phyloP scores from a whole-genome alignment of 2,329 filamentous ascomycete species.

The Aspergillus latus region DNA sequence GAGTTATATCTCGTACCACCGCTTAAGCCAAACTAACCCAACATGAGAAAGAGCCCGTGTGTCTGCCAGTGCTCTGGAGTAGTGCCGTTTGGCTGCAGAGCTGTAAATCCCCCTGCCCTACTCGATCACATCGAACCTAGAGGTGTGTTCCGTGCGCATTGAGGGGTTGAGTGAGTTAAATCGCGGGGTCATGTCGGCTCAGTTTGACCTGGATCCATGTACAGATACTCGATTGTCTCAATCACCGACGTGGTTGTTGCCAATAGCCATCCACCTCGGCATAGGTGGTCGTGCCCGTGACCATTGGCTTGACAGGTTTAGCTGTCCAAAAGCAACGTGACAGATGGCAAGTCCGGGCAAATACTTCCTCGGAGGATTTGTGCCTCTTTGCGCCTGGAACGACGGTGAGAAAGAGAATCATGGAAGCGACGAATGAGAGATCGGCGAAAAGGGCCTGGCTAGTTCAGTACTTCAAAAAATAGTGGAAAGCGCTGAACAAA shows the following conservation, averaged over 20 bases:
- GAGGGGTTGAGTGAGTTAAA: slow-evolving; percentile 9
- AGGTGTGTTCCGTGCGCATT: slow-evolving; percentile 14
- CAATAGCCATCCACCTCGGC: not conserved
- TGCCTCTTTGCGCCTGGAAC: slow-evolving; percentile 7
- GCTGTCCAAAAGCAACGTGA: slow-evolving; percentile 15
- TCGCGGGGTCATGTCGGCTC: slow-evolving; percentile 8
- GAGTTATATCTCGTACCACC: not conserved
- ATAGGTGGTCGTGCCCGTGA: slow-evolving; percentile 1
- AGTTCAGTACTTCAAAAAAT: not conserved
- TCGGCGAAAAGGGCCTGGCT: slow-evolving; percentile 7
- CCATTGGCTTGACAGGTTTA: slow-evolving; percentile 7
- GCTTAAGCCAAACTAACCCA: slow-evolving; percentile 5
- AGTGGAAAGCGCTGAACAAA: not conserved
- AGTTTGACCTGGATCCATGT: slow-evolving; percentile 3
- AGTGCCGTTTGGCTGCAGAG: slow-evolving; percentile 22
- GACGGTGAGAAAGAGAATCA: slow-evolving; percentile 6
- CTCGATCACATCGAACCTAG: slow-evolving; percentile 14
- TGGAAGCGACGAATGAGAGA: not conserved
- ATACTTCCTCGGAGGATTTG: slow-evolving; percentile 19
- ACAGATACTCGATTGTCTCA: slow-evolving; percentile 1
- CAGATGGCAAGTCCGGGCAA: slow-evolving; percentile 11
- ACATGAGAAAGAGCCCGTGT: slow-evolving; percentile 9
- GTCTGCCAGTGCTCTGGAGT: slow-evolving; percentile 20
- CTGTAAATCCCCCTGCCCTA: slow-evolving; percentile 17
- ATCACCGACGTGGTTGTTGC: not conserved